Percentiles rank a stretch among this genome's conserved stretches.
Evolutionary conservation across 129 eudicot species (phyloP).

Genomic region (Flaveria robusta): DNA sequence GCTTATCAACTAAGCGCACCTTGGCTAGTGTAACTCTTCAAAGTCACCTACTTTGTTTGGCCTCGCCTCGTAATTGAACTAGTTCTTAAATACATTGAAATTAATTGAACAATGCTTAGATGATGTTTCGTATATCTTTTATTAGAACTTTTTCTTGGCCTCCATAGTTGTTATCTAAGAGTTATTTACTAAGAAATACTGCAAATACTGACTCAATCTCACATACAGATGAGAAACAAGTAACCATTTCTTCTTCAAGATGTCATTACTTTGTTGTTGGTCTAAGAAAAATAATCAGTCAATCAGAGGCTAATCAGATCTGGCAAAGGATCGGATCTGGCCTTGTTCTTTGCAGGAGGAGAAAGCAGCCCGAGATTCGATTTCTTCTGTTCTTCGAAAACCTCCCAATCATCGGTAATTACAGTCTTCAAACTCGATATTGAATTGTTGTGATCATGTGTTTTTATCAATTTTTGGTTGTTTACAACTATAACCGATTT

Average conservation of each 20-base stretch:
- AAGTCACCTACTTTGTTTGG: background rate
- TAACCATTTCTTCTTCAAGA: constrained; percentile 15
- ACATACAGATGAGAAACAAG: background rate
- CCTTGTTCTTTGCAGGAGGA: background rate
- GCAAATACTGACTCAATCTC: background rate
- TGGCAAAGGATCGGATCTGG: constrained; percentile 34
- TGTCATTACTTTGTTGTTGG: constrained; percentile 17
- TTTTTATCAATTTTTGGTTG: background rate
- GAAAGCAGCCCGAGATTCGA: constrained; percentile 2
- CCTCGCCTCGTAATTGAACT: background rate
- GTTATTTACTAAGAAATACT: constrained; percentile 10
- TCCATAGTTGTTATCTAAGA: constrained; percentile 1
- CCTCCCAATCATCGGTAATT: constrained; percentile 69
- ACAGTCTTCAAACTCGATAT: constrained; percentile 41
- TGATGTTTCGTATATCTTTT: background rate
- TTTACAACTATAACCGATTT: constrained; percentile 26
- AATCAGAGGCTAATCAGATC: constrained; percentile 56
- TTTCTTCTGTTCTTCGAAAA: constrained; percentile 45
- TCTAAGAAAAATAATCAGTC: constrained; percentile 22
- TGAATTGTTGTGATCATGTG: constrained; percentile 18
- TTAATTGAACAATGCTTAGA: background rate
- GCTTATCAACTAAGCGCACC: background rate
- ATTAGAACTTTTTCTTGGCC: background rate
- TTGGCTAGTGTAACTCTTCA: background rate
- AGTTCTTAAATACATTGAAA: background rate